Evolutionary conservation across 768 basidiomycete species (phyloP), one percentile per base, ranked within the genome.

Genomic region (Suillus subluteus): DNA sequence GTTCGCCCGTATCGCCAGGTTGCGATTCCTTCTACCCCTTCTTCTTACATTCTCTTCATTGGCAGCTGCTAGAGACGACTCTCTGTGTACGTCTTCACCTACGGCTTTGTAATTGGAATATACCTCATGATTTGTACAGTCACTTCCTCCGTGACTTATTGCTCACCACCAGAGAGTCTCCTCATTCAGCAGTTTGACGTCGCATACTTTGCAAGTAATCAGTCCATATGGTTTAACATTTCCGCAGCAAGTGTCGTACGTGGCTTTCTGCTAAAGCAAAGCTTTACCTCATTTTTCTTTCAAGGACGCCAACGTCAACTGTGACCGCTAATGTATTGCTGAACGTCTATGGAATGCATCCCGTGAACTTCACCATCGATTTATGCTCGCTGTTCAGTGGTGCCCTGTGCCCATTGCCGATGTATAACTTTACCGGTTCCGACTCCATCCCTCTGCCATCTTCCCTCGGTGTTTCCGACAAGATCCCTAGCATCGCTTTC

Each of bases 71-170:
- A 80, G 79, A 73, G 84, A 88, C 71, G 80, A 88, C 58, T 79
- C 82, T 9, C 74, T 92, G 66, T 92, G 91, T 90, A 74, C 70
- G 89, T 87, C 23, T 41, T 56, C 55, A 43, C 64, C 41, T 65
- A 46, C 55, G 21, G 30, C 1, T 61, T 64, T 67, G 64, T 63
- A 38, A 11, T 64, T 55, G 16, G 30, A 55, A 32, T 35, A 68
- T 65, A 59, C 12, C 63, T 65, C 62, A 50, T 50, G 18, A 56
- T 64, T 58, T 6, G 56, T 44, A 43, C 74, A 94, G 92, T 92
- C 77, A 93, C 94, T 37, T 94, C 91, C 23, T 94, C 93, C 65
- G 91, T 95, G 73, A 91, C 94, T 38, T 95, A 95, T 76, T 95
- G 94, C 79, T 81, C 88, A 62, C 88, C 91, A 46, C 93, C 94